These are phyloP conservation scores for Senna siamea DNA, from an alignment of 306 rosid species.

Conservation along the genomic window DNA sequence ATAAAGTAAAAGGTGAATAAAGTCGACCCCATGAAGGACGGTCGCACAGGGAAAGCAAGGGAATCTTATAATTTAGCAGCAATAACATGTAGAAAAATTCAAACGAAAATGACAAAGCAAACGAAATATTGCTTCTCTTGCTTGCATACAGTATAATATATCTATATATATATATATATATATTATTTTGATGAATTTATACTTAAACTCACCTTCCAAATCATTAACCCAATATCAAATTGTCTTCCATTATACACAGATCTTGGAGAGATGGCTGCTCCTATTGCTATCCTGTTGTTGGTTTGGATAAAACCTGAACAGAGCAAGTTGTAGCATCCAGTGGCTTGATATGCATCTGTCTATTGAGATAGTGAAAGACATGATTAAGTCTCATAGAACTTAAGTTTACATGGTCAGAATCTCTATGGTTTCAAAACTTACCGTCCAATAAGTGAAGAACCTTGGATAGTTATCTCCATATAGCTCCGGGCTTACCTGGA, in stretches of 20 bases:
- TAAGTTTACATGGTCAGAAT: too few species aligned
- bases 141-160: too few species aligned
- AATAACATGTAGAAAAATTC: slow-evolving; percentile 1
- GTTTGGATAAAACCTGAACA: slow-evolving; percentile 99
- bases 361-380: slow-evolving; percentile 30
- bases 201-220: slow-evolving; percentile 35
- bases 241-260: slow-evolving; percentile 75
- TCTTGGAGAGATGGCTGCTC: slow-evolving; percentile 97
- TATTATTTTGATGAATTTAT: too few species aligned
- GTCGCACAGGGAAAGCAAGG: slow-evolving; percentile 44
- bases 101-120: slow-evolving; percentile 15
- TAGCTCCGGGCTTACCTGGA: slow-evolving; percentile 96
- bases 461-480: slow-evolving; percentile 95
- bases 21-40: slow-evolving; percentile 51
- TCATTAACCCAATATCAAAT: slow-evolving; percentile 25
- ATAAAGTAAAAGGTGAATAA: slow-evolving; percentile 24
- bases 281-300: slow-evolving; percentile 87
- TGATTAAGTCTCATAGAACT: too few species aligned
- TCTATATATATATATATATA: too few species aligned
- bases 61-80: slow-evolving; percentile 49
- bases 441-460: slow-evolving; percentile 99
- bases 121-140: slow-evolving; percentile 43
- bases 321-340: slow-evolving; percentile 97
- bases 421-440: slow-evolving; percentile 44
- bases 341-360: slow-evolving; percentile 96